Conservation (phyloP, 352 stramenopile species). For the Globisporangium orthogonon region DNA sequence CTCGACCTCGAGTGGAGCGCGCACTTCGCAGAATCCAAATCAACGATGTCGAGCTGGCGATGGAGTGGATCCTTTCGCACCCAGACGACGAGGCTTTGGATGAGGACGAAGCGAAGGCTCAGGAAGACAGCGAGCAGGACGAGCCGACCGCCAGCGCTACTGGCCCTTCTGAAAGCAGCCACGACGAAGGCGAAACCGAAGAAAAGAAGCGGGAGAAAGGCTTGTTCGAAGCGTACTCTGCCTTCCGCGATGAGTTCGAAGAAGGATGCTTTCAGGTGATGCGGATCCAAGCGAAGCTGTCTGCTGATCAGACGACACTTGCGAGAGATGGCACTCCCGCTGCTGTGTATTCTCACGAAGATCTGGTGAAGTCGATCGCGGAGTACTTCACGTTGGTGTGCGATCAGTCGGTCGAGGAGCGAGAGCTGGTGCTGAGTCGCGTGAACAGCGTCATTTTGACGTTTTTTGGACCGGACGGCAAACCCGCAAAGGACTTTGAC, state of each 20-base stretch:
- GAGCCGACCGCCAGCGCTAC: neutral
- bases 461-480: slow-evolving; percentile 24
- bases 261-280: slow-evolving; percentile 60
- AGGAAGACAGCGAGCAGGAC: slow-evolving; percentile 20
- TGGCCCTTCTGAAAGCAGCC: neutral
- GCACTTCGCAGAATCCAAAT: slow-evolving; percentile 86
- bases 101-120: slow-evolving; percentile 16
- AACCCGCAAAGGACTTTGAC: slow-evolving; percentile 8
- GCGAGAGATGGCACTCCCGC: neutral
- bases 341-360: slow-evolving; percentile 29
- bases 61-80: slow-evolving; percentile 95
- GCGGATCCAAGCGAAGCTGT: slow-evolving; percentile 25
- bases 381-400: slow-evolving; percentile 64
- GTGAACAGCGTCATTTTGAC: slow-evolving; percentile 43
- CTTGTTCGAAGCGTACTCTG: slow-evolving; percentile 44
- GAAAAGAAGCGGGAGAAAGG: slow-evolving; percentile 36
- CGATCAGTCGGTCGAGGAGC: slow-evolving; percentile 48
- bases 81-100: slow-evolving; percentile 60
- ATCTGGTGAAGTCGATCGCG: slow-evolving; percentile 52
- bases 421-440: slow-evolving; percentile 39
- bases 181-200: slow-evolving; percentile 10
- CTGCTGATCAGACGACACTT: neutral
- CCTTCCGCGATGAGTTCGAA: slow-evolving; percentile 57
- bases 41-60: slow-evolving; percentile 93
- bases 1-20: slow-evolving; percentile 81